A percentile compares a stretch with the other conserved stretches of the same genome.
These are phyloP conservation scores for Neofusicoccum ribis DNA, from an alignment of 2,329 filamentous ascomycete species.

Conservation along the genomic window DNA sequence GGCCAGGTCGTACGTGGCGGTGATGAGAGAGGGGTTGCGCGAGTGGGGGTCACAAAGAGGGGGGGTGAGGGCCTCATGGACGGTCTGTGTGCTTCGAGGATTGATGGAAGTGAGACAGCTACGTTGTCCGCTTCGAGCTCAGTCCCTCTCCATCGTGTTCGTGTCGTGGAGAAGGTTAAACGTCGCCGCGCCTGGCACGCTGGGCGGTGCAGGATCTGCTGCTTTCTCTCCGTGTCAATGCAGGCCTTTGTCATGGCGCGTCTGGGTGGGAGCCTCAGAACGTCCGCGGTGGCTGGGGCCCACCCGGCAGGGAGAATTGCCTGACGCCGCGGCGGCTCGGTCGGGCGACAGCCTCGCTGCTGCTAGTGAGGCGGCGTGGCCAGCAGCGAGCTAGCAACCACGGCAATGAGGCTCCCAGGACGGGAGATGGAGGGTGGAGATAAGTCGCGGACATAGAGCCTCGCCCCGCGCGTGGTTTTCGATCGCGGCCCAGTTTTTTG, in stretches of 20 bases:
- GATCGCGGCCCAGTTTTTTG: background rate
- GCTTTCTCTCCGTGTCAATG: background rate
- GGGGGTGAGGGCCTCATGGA: background rate
- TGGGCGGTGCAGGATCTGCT: background rate
- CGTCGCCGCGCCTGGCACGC: background rate
- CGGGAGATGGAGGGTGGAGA: background rate
- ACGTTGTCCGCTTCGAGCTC: background rate
- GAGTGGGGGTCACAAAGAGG: background rate
- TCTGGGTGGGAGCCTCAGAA: background rate
- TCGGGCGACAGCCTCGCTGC: background rate
- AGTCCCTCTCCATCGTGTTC: background rate
- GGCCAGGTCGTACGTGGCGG: background rate
- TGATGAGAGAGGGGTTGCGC: background rate
- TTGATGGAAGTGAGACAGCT: slow-evolving; percentile 1
- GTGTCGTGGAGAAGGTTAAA: slow-evolving; percentile 2
- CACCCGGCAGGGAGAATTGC: background rate
- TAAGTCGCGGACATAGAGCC: background rate
- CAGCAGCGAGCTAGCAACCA: too few species aligned
- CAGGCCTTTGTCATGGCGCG: background rate
- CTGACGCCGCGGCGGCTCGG: background rate
- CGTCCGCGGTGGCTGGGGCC: background rate
- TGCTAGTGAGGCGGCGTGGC: too few species aligned
- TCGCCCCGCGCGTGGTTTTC: background rate
- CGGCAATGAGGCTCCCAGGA: background rate
- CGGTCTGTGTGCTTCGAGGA: background rate